Base-by-base conservation (phyloP, 2,329 filamentous ascomycete genomes). In the Aspergillus pseudotamarii region DNA sequence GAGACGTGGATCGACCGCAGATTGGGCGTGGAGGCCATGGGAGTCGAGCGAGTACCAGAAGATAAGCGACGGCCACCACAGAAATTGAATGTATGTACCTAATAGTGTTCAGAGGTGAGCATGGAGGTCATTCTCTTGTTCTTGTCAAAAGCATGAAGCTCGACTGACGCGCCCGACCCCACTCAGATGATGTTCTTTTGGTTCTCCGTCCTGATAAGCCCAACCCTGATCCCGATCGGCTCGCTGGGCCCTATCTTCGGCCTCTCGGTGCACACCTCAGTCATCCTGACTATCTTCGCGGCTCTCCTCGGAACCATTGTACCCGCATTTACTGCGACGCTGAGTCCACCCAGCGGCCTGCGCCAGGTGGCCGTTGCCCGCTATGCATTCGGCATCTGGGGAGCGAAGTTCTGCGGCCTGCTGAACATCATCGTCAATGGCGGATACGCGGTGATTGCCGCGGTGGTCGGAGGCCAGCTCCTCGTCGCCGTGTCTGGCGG, bases 381-480 rank as follows among this genome's bases (percentile, higher is more conserved):
- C 10, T 75, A 71, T 55, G 65, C 69, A 11, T 72, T 75, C 61
- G 73, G 73, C 19, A 68, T 70, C 66, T 75, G 70, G 68, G 68
- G 68, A 2, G 69, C 71, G 57, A 74, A 73, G 60, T 34, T 75
- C 11, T 71, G 70, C 46, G 69, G 68, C 2, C 34, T 71, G 6
- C 59, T 75, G 11, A 75, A 74, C 53, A 68, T 72, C 23, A 63
- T 74, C 21, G 65, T 73, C 21, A 68, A 71, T 41, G 64, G 68
- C 30, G 72, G 72, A 21, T 74, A 66, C 61, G 70, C 63, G 1
- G 65, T 69, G 3, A 68, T 74, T 51, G 58, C 38, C 12, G 66
- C 64, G 41, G 69, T 74, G 38, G 70, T 71, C 1, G 70, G 66
- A 6, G 72, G 72, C 2, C 64, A 72, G 32, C 60, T 69, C 0